Conservation (phyloP, 148 eudicot species). For the Fallopia convolvulus region DNA sequence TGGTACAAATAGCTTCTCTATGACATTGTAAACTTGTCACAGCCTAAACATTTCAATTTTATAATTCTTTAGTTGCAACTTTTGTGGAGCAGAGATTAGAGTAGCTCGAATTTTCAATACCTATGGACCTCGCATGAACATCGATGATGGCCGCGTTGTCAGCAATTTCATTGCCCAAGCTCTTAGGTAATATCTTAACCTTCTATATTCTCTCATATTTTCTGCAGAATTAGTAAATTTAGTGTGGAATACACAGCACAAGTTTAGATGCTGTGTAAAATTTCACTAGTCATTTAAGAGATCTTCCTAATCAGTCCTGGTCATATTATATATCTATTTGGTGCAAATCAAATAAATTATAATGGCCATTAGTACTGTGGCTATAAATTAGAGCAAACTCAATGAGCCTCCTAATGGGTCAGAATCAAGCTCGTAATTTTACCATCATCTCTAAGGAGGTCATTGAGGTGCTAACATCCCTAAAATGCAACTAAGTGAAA, state of each 20-base stretch:
- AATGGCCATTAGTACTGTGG: neutral
- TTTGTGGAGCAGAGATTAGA: constrained; percentile 60
- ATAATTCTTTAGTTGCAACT: neutral
- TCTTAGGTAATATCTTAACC: constrained; percentile 38
- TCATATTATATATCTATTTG: neutral
- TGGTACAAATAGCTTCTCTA: constrained; percentile 28
- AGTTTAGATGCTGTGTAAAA: neutral
- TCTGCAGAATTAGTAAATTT: neutral
- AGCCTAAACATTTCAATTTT: too few species aligned
- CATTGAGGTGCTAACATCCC: neutral
- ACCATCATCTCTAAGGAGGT: neutral
- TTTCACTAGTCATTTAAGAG: neutral
- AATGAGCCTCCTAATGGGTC: neutral
- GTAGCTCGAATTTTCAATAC: constrained; percentile 98
- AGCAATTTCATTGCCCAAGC: constrained; percentile 99
- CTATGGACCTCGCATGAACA: constrained; percentile 98
- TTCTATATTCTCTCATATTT: neutral
- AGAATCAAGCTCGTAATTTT: neutral
- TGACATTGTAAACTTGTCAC: neutral
- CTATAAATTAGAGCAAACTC: neutral
- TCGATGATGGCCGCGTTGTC: constrained; percentile 98
- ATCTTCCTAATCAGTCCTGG: neutral
- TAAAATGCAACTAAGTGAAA: neutral
- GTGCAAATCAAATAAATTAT: neutral
- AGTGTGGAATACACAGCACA: neutral